phyloP scores from a whole-genome alignment of 2,329 filamentous ascomycete species.

The Huntiella decipiens region DNA sequence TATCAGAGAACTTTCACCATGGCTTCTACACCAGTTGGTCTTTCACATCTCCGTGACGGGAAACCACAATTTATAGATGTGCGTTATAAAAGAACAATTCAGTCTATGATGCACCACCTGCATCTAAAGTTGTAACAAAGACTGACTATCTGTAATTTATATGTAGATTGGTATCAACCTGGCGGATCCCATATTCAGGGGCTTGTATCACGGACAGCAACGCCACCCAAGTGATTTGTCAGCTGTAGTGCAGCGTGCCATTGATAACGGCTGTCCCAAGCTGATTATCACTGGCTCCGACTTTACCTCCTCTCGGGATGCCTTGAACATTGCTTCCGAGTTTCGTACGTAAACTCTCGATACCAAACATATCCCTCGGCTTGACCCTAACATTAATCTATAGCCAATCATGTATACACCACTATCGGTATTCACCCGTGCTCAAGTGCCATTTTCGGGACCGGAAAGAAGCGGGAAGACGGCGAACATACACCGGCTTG shows the following conservation, averaged over 20 bases:
- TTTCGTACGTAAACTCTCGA: conserved; percentile 35
- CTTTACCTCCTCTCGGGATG: conserved; percentile 56
- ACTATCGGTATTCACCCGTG: conserved; percentile 93
- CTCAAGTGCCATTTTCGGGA: conserved; percentile 59
- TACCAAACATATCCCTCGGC: neutral
- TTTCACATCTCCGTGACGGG: conserved; percentile 4
- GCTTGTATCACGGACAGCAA: conserved; percentile 63
- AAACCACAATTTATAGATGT: conserved; percentile 43
- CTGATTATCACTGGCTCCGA: conserved; percentile 90
- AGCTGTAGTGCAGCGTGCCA: conserved; percentile 60
- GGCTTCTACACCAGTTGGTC: neutral
- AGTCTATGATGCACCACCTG: neutral
- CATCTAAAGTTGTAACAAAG: neutral
- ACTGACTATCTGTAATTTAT: neutral
- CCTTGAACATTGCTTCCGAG: conserved; percentile 51
- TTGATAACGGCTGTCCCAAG: conserved; percentile 63
- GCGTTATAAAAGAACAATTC: conserved; percentile 16
- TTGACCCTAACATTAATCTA: conserved; percentile 8
- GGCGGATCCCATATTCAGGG: conserved; percentile 76
- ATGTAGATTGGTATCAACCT: conserved; percentile 79
- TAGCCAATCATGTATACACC: conserved; percentile 65
- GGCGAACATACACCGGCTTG: conserved; percentile 32
- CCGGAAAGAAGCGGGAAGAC: conserved; percentile 25
- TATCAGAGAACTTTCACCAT: neutral
- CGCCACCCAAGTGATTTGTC: conserved; percentile 54